Conservation (phyloP, 2,329 filamentous ascomycete genomes). For the Neofusicoccum umdonicola region DNA sequence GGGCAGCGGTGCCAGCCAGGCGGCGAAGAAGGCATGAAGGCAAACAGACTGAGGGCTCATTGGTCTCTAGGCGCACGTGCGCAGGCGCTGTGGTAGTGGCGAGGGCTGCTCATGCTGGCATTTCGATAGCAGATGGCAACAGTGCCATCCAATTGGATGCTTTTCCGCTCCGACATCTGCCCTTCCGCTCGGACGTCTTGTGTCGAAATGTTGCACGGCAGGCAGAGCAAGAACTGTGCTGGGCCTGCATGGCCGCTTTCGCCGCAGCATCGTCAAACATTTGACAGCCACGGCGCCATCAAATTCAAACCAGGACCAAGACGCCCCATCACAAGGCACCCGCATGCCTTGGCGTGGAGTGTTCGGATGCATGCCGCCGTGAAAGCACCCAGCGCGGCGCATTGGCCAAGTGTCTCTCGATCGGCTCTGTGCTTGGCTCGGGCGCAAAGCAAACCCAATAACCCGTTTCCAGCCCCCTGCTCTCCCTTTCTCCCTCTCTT, state of each 20-base stretch:
- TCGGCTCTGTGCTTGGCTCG: not conserved
- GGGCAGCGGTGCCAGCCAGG: conserved; percentile 68
- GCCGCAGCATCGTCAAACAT: not conserved
- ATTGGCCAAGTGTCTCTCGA: not conserved
- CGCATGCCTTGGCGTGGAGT: not conserved
- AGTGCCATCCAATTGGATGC: not conserved
- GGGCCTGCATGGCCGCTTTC: not conserved
- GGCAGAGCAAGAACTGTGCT: not conserved
- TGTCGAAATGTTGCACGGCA: not conserved
- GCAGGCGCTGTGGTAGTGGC: not conserved
- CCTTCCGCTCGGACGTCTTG: not conserved
- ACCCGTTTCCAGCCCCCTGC: not conserved
- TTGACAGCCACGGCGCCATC: not conserved
- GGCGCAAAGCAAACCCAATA: not conserved
- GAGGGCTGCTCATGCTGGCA: not conserved
- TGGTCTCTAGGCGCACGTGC: not conserved
- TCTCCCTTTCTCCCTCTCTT: not conserved
- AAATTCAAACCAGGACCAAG: not conserved
- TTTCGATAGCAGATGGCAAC: not conserved
- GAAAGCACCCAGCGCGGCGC: not conserved
- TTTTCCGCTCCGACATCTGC: not conserved
- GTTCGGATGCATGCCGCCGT: not conserved
- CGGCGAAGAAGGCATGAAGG: conserved; percentile 20
- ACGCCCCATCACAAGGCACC: not conserved
- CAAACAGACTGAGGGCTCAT: not conserved